Base-by-base conservation (phyloP, 768 basidiomycete species). In the Naganishia vishniacii region DNA sequence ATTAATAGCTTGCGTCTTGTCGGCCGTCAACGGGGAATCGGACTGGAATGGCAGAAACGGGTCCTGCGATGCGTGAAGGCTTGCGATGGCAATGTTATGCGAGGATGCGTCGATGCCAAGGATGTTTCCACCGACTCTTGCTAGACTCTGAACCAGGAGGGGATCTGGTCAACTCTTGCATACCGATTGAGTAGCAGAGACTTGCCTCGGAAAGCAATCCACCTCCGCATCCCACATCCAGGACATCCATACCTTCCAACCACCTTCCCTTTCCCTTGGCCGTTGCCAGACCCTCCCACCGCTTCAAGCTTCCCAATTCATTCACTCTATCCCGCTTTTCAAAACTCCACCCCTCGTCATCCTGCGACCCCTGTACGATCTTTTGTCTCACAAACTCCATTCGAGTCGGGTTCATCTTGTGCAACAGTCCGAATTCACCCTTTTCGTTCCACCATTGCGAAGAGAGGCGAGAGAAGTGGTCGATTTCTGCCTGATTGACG, bases 221-320 rank as follows among this genome's bases (percentile, higher is more conserved):
- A 0, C 95, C 95, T 7, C 95, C 95, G 74, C 95, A 98, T 0
- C 95, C 95, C 2, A 97, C 86, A 73, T 97, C 93, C 58, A 97
- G 79, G 15, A 88, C 85, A 64, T 87, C 83, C 72, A 87, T 78
- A 0, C 87, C 90, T 3, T 78, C 75, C 29, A 99, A 79, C 73
- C 78, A 79, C 26, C 68, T 8, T 0, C 73, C 74, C 2, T 48
- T 61, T 0, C 71, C 73, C 1, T 60, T 61, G 5, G 68, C 71
- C 26, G 31, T 28, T 3, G 44, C 48, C 48, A 71, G 69, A 9
- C 66, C 56, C 23, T 56, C 34, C 34, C 32, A 56, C 34, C 37
- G 32, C 32, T 37, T 40, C 53, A 56, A 37, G 18, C 34, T 37
- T 20, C 53, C 53, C 37, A 20, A 11, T 7, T 41, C 53, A 18